Conservation (phyloP, 192 early-diverging fungal genomes). For the Umbelopsis ramanniana region DNA sequence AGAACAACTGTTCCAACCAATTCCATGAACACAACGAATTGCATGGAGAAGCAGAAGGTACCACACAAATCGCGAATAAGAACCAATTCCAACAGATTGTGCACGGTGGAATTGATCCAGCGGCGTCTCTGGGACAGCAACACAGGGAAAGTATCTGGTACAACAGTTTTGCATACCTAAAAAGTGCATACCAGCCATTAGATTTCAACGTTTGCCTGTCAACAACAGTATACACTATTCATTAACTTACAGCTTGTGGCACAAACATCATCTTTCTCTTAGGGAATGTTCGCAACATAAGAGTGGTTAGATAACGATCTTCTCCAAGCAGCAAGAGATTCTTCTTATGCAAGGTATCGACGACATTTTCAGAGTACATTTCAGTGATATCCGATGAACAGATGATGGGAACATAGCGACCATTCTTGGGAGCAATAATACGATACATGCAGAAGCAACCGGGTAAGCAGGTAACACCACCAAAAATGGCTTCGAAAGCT, state of each 20-base stretch:
- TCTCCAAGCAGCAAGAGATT: slow-evolving; percentile 76
- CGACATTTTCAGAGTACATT: slow-evolving; percentile 70
- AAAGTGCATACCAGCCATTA: too few relatives aligned
- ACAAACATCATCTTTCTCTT: slow-evolving; percentile 77
- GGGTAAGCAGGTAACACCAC: slow-evolving; percentile 72
- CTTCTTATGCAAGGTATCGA: slow-evolving; percentile 75
- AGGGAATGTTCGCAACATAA: slow-evolving; percentile 77
- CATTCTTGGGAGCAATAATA: slow-evolving; percentile 71
- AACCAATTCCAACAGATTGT: slow-evolving; percentile 83
- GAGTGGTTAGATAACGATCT: slow-evolving; percentile 77
- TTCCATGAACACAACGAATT: slow-evolving; percentile 96
- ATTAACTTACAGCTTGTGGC: slow-evolving; percentile 57
- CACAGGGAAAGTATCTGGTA: slow-evolving; percentile 68
- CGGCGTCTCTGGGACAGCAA: slow-evolving; percentile 80
- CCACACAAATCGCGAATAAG: slow-evolving; percentile 85
- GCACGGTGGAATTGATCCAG: slow-evolving; percentile 91
- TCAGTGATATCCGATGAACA: slow-evolving; percentile 77
- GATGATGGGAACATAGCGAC: slow-evolving; percentile 70
- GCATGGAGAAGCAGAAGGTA: slow-evolving; percentile 93
- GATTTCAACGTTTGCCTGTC: background rate
- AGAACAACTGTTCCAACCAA: slow-evolving; percentile 90
- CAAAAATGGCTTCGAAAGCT: slow-evolving; percentile 77
- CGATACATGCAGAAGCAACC: slow-evolving; percentile 83
- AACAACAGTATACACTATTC: background rate
- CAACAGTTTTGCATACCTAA: slow-evolving; percentile 73